Evolutionary conservation across 2,329 filamentous ascomycete species (phyloP), one percentile per base, ranked within the genome.

Genomic region (Aspergillus bombycis): DNA sequence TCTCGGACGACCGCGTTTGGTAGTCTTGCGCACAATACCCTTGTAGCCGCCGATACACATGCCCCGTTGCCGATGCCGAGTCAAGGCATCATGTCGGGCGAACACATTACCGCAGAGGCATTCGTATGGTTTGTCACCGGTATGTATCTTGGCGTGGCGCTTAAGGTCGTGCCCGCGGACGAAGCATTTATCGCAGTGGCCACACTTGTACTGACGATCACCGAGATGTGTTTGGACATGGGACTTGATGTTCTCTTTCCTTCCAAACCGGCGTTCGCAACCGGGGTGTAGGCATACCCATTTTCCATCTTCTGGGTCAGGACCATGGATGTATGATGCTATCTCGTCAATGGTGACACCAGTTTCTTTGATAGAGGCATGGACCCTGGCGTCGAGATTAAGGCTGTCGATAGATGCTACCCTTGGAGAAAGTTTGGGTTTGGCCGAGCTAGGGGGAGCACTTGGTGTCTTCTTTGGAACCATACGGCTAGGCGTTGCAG

Each of bases 151-250:
- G 70, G 94, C 91, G 76, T 99, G 95, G 65, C 95, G 89, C 83
- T 98, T 99, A 65, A 98, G 88, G 77, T 99, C 95, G 77, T 99
- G 95, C 72, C 97, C 94, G 43, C 95, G 90, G 48, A 98, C 95
- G 76, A 99, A 99, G 80, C 93, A 94, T 81, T 98, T 98, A 58
- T 91, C 86, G 82, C 95, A 99, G 61, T 91, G 90, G 53, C 94
- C 93, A 80, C 95, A 99, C 78, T 92, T 90, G 81, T 93, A 99
- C 76, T 97, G 95, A 55, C 95, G 88, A 77, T 99, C 95, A 72
- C 96, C 95, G 67, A 99, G 89, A 79, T 99, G 95, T 4, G 95
- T 99, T 80, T 99, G 95, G 16, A 99, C 92, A 77, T 99, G 95
- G 0, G 94, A 96, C 77, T 97, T 96, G 83, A 98, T 97, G 80